phyloP scores from a whole-genome alignment of 768 basidiomycete genomes.

The Erythrobasidium yunnanense region DNA sequence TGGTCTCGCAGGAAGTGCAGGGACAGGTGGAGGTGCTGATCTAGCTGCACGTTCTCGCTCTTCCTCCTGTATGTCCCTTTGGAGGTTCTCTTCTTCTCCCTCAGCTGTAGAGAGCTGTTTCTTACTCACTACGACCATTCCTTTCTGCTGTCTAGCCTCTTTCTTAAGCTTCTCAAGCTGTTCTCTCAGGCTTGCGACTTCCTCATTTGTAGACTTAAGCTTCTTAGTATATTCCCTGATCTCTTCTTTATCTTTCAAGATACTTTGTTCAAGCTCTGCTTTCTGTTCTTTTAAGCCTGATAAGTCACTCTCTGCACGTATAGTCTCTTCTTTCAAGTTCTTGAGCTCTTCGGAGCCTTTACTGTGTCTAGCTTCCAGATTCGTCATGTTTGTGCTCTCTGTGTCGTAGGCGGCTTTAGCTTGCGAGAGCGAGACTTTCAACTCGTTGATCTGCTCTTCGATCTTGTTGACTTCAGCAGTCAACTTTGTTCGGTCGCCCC shows the following conservation, averaged over 20 bases:
- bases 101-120: conserved; percentile 85
- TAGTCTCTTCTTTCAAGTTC: conserved; percentile 64
- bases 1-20: background rate
- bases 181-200: conserved; percentile 58
- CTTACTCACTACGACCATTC: conserved; percentile 81
- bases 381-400: conserved; percentile 53
- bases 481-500: conserved; percentile 55
- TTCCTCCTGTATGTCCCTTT: conserved; percentile 50
- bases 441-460: conserved; percentile 60
- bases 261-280: conserved; percentile 71
- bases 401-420: conserved; percentile 78
- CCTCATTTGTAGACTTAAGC: conserved; percentile 67
- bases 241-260: conserved; percentile 89
- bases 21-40: background rate
- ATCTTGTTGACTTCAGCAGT: conserved; percentile 59
- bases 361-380: conserved; percentile 59
- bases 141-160: conserved; percentile 92
- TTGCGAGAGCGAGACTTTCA: conserved; percentile 71
- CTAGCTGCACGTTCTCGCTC: conserved; percentile 43
- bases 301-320: conserved; percentile 80
- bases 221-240: conserved; percentile 69
- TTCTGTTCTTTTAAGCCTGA: conserved; percentile 81
- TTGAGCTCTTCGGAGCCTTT: conserved; percentile 44
- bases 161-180: conserved; percentile 80
- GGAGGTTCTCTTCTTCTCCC: conserved; percentile 56